Percentiles rank a stretch among this genome's conserved stretches.
These are phyloP conservation scores for Chlamydomonas schloesseri DNA, from an alignment of 139 green algal species.

Conservation along the genomic window DNA sequence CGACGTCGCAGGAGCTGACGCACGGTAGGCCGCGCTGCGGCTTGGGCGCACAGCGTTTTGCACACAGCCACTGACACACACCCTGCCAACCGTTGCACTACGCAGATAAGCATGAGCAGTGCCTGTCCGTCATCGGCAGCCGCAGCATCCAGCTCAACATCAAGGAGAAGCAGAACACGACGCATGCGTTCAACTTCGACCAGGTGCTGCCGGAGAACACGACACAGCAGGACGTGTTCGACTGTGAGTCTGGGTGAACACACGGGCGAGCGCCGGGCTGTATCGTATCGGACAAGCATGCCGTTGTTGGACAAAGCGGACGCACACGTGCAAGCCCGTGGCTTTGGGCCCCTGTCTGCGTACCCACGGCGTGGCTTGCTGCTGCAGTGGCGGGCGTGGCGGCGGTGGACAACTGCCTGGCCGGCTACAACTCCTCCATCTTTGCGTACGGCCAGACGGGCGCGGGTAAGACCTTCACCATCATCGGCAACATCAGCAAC, in stretches of 20 bases:
- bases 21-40: not conserved
- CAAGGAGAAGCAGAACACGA: slow-evolving; percentile 23
- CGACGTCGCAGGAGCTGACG: slow-evolving; percentile 19
- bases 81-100: too few relatives aligned
- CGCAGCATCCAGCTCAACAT: slow-evolving; percentile 37
- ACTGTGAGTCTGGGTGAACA: slow-evolving; percentile 47
- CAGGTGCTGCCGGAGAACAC: slow-evolving; percentile 57
- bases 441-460: slow-evolving; percentile 89
- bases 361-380: too few relatives aligned
- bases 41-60: not conserved
- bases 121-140: slow-evolving; percentile 41
- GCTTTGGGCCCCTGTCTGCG: too few relatives aligned
- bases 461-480: slow-evolving; percentile 84
- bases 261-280: too few relatives aligned
- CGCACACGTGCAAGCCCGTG: too few relatives aligned
- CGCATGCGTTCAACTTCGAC: slow-evolving; percentile 68
- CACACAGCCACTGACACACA: too few relatives aligned
- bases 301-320: too few relatives aligned
- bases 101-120: slow-evolving; percentile 50
- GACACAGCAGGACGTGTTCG: slow-evolving; percentile 74
- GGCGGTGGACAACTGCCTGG: slow-evolving; percentile 82
- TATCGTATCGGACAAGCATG: too few relatives aligned
- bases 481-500: slow-evolving; percentile 66
- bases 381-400: slow-evolving; percentile 73
- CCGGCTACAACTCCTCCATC: slow-evolving; percentile 84